phyloP scores from a whole-genome alignment of 2,329 filamentous ascomycete species.

The Monosporascus sp. region DNA sequence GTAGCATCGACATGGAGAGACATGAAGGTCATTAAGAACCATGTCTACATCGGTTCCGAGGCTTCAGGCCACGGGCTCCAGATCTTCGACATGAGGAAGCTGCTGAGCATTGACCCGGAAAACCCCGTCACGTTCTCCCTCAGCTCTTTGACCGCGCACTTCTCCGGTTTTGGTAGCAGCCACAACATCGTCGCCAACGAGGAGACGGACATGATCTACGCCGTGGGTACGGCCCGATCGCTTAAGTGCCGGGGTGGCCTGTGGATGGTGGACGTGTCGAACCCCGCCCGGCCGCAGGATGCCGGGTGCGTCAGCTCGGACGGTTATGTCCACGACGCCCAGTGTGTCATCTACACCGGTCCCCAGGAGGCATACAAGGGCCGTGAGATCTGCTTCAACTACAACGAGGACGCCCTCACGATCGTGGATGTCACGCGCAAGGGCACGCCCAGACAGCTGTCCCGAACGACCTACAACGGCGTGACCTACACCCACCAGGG shows the following conservation, averaged over 20 bases:
- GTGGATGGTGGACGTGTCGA: constrained; percentile 46
- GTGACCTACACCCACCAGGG: constrained; percentile 52
- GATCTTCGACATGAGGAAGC: constrained; percentile 58
- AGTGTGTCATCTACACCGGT: constrained; percentile 51
- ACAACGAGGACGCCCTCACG: constrained; percentile 47
- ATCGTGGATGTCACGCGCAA: constrained; percentile 47
- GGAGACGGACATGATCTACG: constrained; percentile 41
- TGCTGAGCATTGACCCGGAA: constrained; percentile 40
- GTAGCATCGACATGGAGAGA: constrained; percentile 46
- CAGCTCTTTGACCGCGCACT: constrained; percentile 33
- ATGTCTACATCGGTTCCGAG: constrained; percentile 34
- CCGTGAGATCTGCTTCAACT: constrained; percentile 49
- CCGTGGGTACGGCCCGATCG: constrained; percentile 31
- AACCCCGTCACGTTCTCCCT: constrained; percentile 38
- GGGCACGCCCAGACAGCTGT: constrained; percentile 36
- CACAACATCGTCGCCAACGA: constrained; percentile 44
- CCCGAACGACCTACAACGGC: constrained; percentile 48
- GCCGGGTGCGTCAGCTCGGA: constrained; percentile 47
- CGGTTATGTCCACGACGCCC: constrained; percentile 57
- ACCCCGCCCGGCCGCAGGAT: constrained; percentile 21
- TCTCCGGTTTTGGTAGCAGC: constrained; percentile 30
- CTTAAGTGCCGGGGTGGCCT: constrained; percentile 30
- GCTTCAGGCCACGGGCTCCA: constrained; percentile 51
- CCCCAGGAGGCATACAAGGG: constrained; percentile 40
- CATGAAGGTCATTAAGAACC: constrained; percentile 37